Conservation (phyloP, 2,329 filamentous ascomycete species). For the Purpureocillium takamizusanense region DNA sequence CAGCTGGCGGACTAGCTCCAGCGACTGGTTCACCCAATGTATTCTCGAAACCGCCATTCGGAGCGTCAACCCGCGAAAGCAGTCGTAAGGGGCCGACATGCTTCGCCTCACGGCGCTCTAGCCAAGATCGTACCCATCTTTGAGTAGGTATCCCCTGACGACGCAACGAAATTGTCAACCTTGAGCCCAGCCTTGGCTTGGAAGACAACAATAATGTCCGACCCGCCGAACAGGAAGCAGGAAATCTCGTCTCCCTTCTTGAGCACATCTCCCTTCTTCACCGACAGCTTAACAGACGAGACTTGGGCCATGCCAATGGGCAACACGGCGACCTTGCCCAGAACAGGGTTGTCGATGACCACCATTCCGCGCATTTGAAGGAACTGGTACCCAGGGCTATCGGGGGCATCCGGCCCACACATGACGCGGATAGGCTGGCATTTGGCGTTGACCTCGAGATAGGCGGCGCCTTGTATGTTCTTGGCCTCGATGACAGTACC, state of each 20-base stretch:
- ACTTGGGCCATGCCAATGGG: conserved; percentile 36
- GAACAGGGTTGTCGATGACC: conserved; percentile 23
- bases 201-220: conserved; percentile 31
- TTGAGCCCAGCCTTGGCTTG: conserved; percentile 13
- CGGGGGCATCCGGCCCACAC: conserved; percentile 18
- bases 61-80: no score
- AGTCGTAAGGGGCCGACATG: no score
- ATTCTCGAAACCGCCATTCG: no score
- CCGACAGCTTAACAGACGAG: conserved; percentile 26
- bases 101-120: not conserved
- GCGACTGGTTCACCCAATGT: no score
- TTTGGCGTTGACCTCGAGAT: conserved; percentile 23
- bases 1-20: no score
- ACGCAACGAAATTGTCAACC: conserved; percentile 10
- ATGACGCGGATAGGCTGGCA: conserved; percentile 9
- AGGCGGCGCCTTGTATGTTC: conserved; percentile 25
- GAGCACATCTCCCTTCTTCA: conserved; percentile 12
- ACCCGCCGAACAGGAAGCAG: conserved; percentile 33
- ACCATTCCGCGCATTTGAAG: conserved; percentile 27
- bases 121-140: conserved; percentile 11
- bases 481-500: conserved; percentile 27
- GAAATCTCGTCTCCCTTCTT: conserved; percentile 33
- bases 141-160: conserved; percentile 8
- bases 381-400: conserved; percentile 30
- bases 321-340: conserved; percentile 29